Evolutionary conservation across 2,329 filamentous ascomycete species (phyloP), one percentile per base, ranked within the genome.

Genomic region (Microcera coccophila): DNA sequence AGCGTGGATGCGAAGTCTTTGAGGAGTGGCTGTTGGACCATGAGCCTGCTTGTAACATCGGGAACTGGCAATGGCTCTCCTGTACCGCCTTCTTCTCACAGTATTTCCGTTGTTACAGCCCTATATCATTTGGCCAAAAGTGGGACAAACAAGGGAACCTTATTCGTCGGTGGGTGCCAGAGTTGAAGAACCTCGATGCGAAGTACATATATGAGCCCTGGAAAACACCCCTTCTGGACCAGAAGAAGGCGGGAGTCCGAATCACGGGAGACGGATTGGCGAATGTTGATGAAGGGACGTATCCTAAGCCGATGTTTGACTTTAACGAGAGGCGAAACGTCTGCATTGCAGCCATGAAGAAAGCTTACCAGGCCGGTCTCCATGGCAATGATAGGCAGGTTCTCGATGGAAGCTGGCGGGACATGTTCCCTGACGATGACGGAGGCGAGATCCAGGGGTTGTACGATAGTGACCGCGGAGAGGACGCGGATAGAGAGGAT

Each of bases 201-300:
- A 88, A 85, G 62, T 87, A 78, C 55, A 87, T 90, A 22, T 90
- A 88, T 52, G 85, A 90, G 69, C 86, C 86, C 5, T 87, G 84
- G 81, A 88, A 84, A 58, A 84, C 85, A 32, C 81, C 81, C 2
- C 72, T 82, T 29, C 65, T 65, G 16, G 85, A 88, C 43, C 81
- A 87, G 67, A 85, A 79, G 60, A 80, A 75, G 55, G 86, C 84
- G 43, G 78, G 81, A 0, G 83, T 86, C 39, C 59, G 77, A 15
- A 67, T 87, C 40, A 75, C 70, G 35, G 80, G 78, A 0, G 72
- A 82, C 49, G 75, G 74, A 2, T 59, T 71, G 20, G 60, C 57
- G 5, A 64, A 65, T 16, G 53, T 61, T 24, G 65, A 71, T 3
- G 66, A 71, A 18, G 72, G 70, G 1, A 65, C 73, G 1, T 90